Evolutionary conservation across 371 early-diverging fungal species (phyloP).

Genomic region (Mortierella sp.): DNA sequence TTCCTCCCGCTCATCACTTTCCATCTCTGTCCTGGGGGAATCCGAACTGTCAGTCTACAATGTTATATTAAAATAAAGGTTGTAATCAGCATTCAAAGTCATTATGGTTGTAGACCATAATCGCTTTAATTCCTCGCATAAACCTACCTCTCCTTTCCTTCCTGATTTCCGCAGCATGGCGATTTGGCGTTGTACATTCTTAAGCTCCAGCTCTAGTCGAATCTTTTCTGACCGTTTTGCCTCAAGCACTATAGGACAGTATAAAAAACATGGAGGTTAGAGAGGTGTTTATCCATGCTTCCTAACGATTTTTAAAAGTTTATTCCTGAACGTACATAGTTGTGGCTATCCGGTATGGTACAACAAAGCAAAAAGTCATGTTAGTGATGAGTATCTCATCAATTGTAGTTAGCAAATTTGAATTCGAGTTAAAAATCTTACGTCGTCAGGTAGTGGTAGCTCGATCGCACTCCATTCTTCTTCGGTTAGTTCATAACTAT

Average conservation of each 20-base stretch:
- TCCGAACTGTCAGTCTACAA: constrained; percentile 41
- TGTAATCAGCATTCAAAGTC: too few relatives aligned
- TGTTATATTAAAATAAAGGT: background rate
- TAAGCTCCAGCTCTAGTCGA: constrained; percentile 62
- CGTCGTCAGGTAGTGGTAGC: constrained; percentile 75
- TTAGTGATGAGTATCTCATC: background rate
- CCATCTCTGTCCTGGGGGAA: constrained; percentile 52
- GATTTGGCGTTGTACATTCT: constrained; percentile 60
- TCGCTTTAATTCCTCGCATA: background rate
- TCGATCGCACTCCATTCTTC: constrained; percentile 66
- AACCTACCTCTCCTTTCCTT: constrained; percentile 28
- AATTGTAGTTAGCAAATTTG: background rate
- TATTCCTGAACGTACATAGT: constrained; percentile 19
- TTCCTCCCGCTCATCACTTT: constrained; percentile 45
- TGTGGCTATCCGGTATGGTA: constrained; percentile 18
- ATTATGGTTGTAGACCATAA: background rate
- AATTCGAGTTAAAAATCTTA: constrained; percentile 40
- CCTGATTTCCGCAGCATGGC: constrained; percentile 54
- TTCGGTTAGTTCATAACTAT: too few relatives aligned
- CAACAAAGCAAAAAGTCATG: background rate
- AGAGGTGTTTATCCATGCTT: background rate
- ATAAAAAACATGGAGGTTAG: background rate
- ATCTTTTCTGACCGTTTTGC: constrained; percentile 68
- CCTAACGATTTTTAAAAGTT: background rate
- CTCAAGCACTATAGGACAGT: constrained; percentile 62